Conservation (phyloP, 306 rosid species). For the Rubus parviflorus region DNA sequence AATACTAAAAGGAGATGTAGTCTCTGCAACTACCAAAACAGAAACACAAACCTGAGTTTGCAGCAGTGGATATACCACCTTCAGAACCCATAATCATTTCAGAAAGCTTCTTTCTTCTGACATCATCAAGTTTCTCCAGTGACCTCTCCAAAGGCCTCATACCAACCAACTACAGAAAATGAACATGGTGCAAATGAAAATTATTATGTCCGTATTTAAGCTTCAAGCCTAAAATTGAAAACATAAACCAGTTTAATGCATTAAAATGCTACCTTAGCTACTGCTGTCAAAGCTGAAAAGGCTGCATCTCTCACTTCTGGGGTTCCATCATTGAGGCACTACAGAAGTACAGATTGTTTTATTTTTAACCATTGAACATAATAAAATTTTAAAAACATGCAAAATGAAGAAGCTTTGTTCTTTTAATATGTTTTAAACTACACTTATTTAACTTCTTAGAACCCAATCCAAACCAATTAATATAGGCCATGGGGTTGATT, state of each 20-base stretch:
- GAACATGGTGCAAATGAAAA: slow-evolving; percentile 25
- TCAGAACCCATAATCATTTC: slow-evolving; percentile 94
- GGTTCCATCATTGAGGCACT: slow-evolving; percentile 92
- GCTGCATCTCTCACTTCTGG: slow-evolving; percentile 99
- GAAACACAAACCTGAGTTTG: slow-evolving; percentile 61
- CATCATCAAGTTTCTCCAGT: slow-evolving; percentile 95
- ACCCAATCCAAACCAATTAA: neutral
- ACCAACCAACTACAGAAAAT: slow-evolving; percentile 73
- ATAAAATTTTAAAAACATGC: neutral
- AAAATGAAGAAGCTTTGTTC: neutral
- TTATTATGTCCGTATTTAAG: slow-evolving; percentile 18
- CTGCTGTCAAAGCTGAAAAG: slow-evolving; percentile 83
- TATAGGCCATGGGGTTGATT: neutral
- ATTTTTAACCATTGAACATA: slow-evolving; percentile 1
- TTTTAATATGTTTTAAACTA: neutral
- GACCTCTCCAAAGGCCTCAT: slow-evolving; percentile 96
- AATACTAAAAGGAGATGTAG: neutral
- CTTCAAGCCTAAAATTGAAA: slow-evolving; percentile 7
- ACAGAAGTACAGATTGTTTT: slow-evolving; percentile 34
- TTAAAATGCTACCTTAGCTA: slow-evolving; percentile 73
- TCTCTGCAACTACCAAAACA: slow-evolving; percentile 16
- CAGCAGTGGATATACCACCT: slow-evolving; percentile 54
- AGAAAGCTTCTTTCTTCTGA: slow-evolving; percentile 88
- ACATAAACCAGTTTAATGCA: neutral
- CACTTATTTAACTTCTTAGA: neutral